Percentiles rank a stretch among this genome's conserved stretches.
phyloP scores from a whole-genome alignment of 179 eudicot species.

The Silene coronaria region DNA sequence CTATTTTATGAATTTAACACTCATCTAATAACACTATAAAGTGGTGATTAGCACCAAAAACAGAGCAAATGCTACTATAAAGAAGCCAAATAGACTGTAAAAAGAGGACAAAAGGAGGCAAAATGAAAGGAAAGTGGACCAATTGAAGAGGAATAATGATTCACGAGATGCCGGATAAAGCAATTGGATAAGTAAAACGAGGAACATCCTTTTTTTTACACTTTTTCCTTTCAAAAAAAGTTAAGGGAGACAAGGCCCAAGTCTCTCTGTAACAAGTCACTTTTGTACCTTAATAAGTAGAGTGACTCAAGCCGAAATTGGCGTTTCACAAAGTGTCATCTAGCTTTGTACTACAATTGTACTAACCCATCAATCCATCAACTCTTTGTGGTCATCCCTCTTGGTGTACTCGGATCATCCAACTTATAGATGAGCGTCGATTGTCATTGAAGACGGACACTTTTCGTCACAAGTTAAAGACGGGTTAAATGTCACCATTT shows the following conservation, averaged over 20 bases:
- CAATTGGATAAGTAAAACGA: background rate
- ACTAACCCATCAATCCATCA: background rate
- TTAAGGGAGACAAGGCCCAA: background rate
- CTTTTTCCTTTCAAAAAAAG: slow-evolving; percentile 21
- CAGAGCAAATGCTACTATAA: background rate
- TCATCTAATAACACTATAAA: no score
- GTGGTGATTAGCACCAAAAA: no score
- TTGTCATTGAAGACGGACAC: no score
- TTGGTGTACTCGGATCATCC: no score
- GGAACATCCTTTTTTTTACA: background rate
- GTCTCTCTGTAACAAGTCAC: background rate
- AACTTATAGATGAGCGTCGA: no score
- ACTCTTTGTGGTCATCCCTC: no score
- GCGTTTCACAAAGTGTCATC: slow-evolving; percentile 12
- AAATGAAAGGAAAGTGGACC: slow-evolving; percentile 2
- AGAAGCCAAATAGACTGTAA: background rate
- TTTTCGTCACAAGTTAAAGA: no score
- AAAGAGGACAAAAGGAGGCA: slow-evolving; percentile 6
- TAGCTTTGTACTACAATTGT: background rate
- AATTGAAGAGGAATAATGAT: slow-evolving; percentile 1
- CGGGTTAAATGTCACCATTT: no score
- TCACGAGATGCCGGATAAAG: slow-evolving; percentile 25
- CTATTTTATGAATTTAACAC: no score
- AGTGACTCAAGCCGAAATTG: slow-evolving; percentile 27
- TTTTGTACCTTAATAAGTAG: slow-evolving; percentile 7